Percentiles rank a stretch among this genome's conserved stretches.
phyloP scores from a whole-genome alignment of 345 rosid genomes.

The Atalantia buxifolia region DNA sequence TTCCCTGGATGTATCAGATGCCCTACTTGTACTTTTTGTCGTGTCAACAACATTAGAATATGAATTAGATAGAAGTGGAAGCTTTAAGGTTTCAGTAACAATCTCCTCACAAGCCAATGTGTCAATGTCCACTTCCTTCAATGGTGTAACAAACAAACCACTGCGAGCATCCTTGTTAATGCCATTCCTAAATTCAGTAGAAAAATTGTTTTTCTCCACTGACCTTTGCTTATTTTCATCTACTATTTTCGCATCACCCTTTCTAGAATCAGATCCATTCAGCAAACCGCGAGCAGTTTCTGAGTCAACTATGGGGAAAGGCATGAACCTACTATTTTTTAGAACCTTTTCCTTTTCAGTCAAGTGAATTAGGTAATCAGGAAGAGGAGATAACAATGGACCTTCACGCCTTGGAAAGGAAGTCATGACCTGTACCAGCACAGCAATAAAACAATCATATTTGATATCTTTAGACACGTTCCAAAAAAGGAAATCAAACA shows the following conservation, averaged over 20 bases:
- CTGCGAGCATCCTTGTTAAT: slow-evolving; percentile 27
- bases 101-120: slow-evolving; percentile 58
- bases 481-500: slow-evolving; percentile 14
- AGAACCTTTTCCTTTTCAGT: slow-evolving; percentile 36
- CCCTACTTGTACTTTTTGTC: slow-evolving; percentile 28
- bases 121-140: slow-evolving; percentile 44
- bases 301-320: slow-evolving; percentile 25
- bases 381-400: slow-evolving; percentile 75
- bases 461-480: slow-evolving; percentile 15
- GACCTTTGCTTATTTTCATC: slow-evolving; percentile 44
- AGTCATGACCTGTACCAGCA: slow-evolving; percentile 72
- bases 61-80: slow-evolving; percentile 61
- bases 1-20: slow-evolving; percentile 33
- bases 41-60: slow-evolving; percentile 30
- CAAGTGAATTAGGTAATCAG: slow-evolving; percentile 54
- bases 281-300: slow-evolving; percentile 18
- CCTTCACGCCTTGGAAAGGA: slow-evolving; percentile 50
- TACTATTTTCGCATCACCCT: slow-evolving; percentile 35
- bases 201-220: slow-evolving; percentile 38
- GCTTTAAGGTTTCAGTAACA: slow-evolving; percentile 60
- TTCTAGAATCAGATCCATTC: slow-evolving; percentile 39
- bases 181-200: slow-evolving; percentile 34
- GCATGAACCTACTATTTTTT: slow-evolving; percentile 31
- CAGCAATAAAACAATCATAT: slow-evolving; percentile 26
- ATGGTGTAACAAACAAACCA: slow-evolving; percentile 24